Percentiles rank a stretch among this genome's conserved stretches.
Conservation (phyloP, 116 monocot species). For the Thalassia testudinum region DNA sequence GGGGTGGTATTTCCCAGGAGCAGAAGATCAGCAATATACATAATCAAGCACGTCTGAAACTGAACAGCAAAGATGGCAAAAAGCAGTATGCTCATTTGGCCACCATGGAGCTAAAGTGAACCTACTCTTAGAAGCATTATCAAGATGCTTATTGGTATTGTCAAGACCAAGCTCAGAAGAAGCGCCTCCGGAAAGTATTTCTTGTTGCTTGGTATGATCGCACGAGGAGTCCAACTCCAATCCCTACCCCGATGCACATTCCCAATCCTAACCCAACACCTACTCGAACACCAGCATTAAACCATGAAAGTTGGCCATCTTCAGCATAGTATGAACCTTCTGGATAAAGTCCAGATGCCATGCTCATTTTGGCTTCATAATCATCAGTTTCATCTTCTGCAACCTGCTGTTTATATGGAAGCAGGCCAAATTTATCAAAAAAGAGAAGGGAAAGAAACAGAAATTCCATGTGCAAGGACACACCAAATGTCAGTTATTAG, state of each 20-base stretch:
- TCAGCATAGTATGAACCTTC: conserved; percentile 4
- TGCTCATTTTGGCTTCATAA: background rate
- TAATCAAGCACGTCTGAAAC: too few relatives aligned
- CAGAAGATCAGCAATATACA: too few relatives aligned
- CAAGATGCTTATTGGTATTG: too few relatives aligned
- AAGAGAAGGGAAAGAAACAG: too few relatives aligned
- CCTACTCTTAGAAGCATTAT: too few relatives aligned
- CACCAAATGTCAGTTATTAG: too few relatives aligned
- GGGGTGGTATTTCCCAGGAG: too few relatives aligned
- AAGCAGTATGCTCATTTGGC: too few relatives aligned
- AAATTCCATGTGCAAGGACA: too few relatives aligned
- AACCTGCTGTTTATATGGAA: background rate
- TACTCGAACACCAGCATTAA: conserved; percentile 32
- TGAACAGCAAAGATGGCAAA: too few relatives aligned
- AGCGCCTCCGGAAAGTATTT: conserved; percentile 19
- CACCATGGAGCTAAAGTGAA: too few relatives aligned
- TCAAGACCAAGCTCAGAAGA: conserved; percentile 6
- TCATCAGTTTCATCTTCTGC: background rate
- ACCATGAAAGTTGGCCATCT: conserved; percentile 27
- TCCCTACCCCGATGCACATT: conserved; percentile 28
- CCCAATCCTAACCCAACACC: conserved; percentile 31
- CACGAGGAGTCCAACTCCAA: conserved; percentile 25
- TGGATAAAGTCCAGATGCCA: background rate
- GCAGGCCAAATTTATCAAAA: too few relatives aligned
- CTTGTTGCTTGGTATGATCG: conserved; percentile 24